These are phyloP conservation scores for Taphrina betulina DNA, from an alignment of 1,139 yeast species.

Conservation along the genomic window DNA sequence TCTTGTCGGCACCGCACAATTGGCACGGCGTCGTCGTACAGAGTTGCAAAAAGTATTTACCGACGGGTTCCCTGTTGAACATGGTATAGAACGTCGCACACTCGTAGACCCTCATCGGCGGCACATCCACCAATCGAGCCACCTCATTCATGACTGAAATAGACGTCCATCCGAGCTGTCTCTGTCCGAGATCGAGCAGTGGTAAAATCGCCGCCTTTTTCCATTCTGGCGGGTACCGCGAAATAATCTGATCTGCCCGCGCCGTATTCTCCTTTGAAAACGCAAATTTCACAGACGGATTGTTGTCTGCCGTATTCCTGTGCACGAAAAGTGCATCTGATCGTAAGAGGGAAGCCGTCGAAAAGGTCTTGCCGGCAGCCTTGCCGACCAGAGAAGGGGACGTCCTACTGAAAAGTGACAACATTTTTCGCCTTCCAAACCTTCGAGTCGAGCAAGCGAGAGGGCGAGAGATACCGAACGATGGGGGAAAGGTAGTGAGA, in stretches of 20 bases:
- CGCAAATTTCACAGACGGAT: conserved; percentile 68
- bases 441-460: too few species aligned
- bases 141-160: conserved; percentile 92
- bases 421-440: neutral
- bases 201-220: conserved; percentile 91
- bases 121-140: conserved; percentile 80
- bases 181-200: conserved; percentile 79
- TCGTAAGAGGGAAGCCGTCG: neutral
- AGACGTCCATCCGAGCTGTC: conserved; percentile 83
- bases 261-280: conserved; percentile 66
- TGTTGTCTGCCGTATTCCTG: conserved; percentile 68
- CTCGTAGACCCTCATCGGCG: conserved; percentile 93
- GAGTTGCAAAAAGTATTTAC: conserved; percentile 78
- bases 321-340: conserved; percentile 29
- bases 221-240: conserved; percentile 64
- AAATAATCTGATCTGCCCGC: conserved; percentile 68
- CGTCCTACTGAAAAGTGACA: neutral
- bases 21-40: conserved; percentile 93
- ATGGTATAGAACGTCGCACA: conserved; percentile 91
- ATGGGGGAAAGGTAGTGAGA: too few species aligned
- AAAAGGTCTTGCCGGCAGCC: conserved; percentile 11
- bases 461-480: too few species aligned
- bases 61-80: conserved; percentile 87
- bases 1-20: conserved; percentile 75
- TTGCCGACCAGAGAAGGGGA: neutral